A percentile compares a stretch with the other conserved stretches of the same genome.
Conservation (phyloP, 2,329 filamentous ascomycete species). For the Trichoderma polysporum region DNA sequence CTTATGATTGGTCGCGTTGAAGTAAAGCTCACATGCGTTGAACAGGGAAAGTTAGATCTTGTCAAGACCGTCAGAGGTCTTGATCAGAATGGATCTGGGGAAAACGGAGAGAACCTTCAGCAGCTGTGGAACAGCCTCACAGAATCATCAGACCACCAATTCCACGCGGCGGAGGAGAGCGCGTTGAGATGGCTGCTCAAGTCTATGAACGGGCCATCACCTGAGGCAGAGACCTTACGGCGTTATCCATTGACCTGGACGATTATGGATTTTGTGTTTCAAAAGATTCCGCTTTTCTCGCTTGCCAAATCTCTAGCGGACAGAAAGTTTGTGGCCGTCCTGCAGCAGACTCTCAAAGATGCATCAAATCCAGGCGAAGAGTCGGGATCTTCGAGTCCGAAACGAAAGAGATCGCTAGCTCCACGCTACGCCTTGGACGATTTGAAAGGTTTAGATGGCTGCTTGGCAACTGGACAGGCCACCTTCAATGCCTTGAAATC, state of each 20-base stretch:
- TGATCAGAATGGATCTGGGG: conserved; percentile 50
- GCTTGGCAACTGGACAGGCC: conserved; percentile 48
- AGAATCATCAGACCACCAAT: conserved; percentile 41
- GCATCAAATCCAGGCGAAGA: conserved; percentile 37
- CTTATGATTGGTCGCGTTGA: background rate
- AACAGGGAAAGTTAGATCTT: conserved; percentile 40
- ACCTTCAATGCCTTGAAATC: conserved; percentile 48
- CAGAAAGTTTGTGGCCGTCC: conserved; percentile 62
- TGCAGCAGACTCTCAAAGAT: conserved; percentile 67
- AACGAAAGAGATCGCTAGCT: conserved; percentile 47
- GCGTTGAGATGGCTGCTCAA: conserved; percentile 64
- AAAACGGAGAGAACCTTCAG: conserved; percentile 47
- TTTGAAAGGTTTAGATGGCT: conserved; percentile 41
- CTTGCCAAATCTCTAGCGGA: conserved; percentile 71
- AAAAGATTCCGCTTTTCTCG: conserved; percentile 65
- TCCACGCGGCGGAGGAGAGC: conserved; percentile 56
- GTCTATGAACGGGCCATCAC: conserved; percentile 52
- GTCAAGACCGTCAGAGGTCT: conserved; percentile 55
- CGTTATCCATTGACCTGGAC: conserved; percentile 60
- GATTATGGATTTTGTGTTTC: conserved; percentile 60
- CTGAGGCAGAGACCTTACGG: conserved; percentile 52
- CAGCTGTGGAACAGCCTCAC: conserved; percentile 51
- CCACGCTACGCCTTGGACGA: conserved; percentile 40
- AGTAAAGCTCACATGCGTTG: conserved; percentile 19
- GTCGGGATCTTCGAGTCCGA: conserved; percentile 31